phyloP scores from a whole-genome alignment of 805 yeast species.

The Vanderwaltozyma polyspora region DNA sequence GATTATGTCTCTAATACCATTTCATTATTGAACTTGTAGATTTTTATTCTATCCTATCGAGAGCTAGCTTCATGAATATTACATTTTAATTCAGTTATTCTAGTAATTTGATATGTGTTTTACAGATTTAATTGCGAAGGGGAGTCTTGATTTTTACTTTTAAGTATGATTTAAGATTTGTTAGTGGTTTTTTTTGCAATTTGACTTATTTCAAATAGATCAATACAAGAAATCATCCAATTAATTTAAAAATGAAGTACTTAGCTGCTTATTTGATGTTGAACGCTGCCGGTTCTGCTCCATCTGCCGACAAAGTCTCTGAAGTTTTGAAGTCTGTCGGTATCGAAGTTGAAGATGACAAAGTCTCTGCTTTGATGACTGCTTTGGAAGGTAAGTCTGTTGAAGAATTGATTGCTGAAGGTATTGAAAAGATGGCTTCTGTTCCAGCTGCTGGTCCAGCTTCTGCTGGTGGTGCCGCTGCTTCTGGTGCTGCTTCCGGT shows the following conservation, averaged over 20 bases:
- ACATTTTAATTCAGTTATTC: too few species aligned
- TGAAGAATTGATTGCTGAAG: slow-evolving; percentile 84
- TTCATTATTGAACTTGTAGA: too few species aligned
- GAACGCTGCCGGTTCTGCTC: slow-evolving; percentile 93
- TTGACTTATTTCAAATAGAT: too few species aligned
- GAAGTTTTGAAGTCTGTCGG: slow-evolving; percentile 88
- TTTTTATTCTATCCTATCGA: too few species aligned
- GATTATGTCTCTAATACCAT: too few species aligned
- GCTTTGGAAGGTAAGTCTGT: slow-evolving; percentile 91
- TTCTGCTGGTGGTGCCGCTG: slow-evolving; percentile 50
- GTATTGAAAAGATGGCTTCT: slow-evolving; percentile 91
- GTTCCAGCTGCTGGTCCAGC: slow-evolving; percentile 98
- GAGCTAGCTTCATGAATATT: too few species aligned
- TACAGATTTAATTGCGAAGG: too few species aligned
- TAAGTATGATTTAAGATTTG: too few species aligned
- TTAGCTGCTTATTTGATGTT: slow-evolving; percentile 98
- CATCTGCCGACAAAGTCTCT: slow-evolving; percentile 87
- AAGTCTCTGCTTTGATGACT: slow-evolving; percentile 66
- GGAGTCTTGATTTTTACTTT: too few species aligned
- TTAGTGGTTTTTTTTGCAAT: too few species aligned
- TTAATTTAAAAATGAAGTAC: slow-evolving; percentile 62
- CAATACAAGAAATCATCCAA: too few species aligned
- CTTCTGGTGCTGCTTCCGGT: slow-evolving; percentile 36
- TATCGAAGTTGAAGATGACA: slow-evolving; percentile 86
- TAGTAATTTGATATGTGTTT: too few species aligned